Evolutionary conservation across 2,329 filamentous ascomycete genomes (phyloP), one percentile per base, ranked within the genome.

Genomic region (Phialemonium atrogriseum): DNA sequence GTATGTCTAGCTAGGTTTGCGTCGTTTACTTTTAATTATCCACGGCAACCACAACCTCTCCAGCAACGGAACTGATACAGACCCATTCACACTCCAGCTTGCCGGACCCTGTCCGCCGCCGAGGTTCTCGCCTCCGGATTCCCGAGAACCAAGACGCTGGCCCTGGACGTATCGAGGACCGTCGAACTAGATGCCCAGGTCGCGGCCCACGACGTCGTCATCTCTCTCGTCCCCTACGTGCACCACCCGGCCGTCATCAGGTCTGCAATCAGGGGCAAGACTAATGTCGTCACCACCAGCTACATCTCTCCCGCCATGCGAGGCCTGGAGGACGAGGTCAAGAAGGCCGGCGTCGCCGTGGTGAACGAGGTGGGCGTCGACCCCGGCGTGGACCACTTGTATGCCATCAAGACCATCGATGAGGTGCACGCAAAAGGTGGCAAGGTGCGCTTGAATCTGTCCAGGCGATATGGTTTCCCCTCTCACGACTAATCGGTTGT

Each of bases 251-350:
- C 31, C 4, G 77, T 84, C 40, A 78, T 83, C 63, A 77, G 78
- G 56, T 70, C 73, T 5, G 80, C 77, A 27, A 83, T 84, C 55
- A 68, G 68, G 39, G 69, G 68, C 40, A 82, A 80, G 69, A 81
- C 77, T 55, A 59, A 84, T 58, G 77, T 84, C 16, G 79, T 84
- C 40, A 84, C 80, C 16, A 83, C 80, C n/a, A 77, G 71, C n/a
- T 84, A 84, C 48, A 74, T 82, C 35, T 80, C 75, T 7, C 74
- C 76, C 2, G 77, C 75, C 10, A 82, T 84, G 74, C 58, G 70
- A 58, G 77, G 75, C 51, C 64, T 84, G 23, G 74, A 83, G 37
- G 60, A 65, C 35, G 19, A 24, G 4, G 73, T 68, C 38, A 80
- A 79, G 58, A 71, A 73, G 36, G 80, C 80, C 7, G 79, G 78